phyloP scores from a whole-genome alignment of 1,139 yeast genomes.

The Geotrichum candidum region DNA sequence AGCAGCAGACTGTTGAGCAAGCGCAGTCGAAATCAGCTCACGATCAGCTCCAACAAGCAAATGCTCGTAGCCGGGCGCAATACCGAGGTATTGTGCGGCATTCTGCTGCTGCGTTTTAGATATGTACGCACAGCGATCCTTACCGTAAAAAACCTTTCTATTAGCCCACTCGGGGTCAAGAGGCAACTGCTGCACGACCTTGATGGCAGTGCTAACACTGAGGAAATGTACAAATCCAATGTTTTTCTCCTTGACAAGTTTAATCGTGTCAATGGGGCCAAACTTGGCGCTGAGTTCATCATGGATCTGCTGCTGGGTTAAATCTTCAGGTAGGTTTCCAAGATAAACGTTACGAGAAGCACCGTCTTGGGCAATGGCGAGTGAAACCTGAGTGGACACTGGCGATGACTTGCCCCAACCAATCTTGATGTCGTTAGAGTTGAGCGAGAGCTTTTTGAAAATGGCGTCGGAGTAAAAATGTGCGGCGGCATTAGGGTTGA shows the following conservation, averaged over 20 bases:
- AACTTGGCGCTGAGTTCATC: constrained; percentile 57
- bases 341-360: constrained; percentile 90
- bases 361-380: constrained; percentile 74
- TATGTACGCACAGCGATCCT: constrained; percentile 76
- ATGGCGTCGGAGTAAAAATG: constrained; percentile 50
- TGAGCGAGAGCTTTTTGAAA: constrained; percentile 40
- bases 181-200: constrained; percentile 63
- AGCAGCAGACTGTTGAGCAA: constrained; percentile 68
- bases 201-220: constrained; percentile 75
- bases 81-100: constrained; percentile 90
- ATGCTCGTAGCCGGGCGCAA: constrained; percentile 86
- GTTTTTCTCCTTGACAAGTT: constrained; percentile 64
- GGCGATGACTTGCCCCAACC: constrained; percentile 68
- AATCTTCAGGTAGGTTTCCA: constrained; percentile 57
- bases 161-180: constrained; percentile 50
- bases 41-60: constrained; percentile 75
- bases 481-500: constrained; percentile 42
- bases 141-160: constrained; percentile 75
- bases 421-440: constrained; percentile 45
- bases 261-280: constrained; percentile 79
- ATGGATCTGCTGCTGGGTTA: constrained; percentile 57
- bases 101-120: constrained; percentile 95
- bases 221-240: constrained; percentile 78
- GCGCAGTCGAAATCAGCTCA: constrained; percentile 45
- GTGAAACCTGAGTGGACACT: constrained; percentile 62